phyloP scores from a whole-genome alignment of 2,329 filamentous ascomycete genomes.

The Aspergillus sp. region DNA sequence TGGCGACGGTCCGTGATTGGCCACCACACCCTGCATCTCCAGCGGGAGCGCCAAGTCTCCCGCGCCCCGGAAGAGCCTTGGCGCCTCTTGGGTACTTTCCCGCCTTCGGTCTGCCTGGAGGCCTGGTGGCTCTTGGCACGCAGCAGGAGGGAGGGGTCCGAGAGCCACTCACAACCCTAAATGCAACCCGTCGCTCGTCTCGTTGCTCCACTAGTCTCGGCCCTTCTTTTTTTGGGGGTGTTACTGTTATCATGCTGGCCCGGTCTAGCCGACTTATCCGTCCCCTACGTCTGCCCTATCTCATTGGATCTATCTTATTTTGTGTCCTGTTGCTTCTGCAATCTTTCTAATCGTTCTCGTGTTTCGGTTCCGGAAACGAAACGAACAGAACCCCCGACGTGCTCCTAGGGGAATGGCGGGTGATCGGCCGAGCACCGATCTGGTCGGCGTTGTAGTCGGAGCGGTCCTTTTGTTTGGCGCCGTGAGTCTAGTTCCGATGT shows the following conservation, averaged over 20 bases:
- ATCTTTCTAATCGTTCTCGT: conserved; percentile 6
- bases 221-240: not conserved
- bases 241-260: not conserved
- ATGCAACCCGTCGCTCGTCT: conserved; percentile 12
- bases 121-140: conserved; percentile 15
- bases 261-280: conserved; percentile 17
- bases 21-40: not conserved
- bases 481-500: conserved; percentile 33
- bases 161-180: conserved; percentile 13
- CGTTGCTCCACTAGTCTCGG: not conserved
- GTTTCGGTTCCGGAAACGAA: conserved; percentile 1
- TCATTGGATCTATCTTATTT: conserved; percentile 10
- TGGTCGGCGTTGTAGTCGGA: conserved; percentile 31
- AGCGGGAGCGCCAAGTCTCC: conserved; percentile 21
- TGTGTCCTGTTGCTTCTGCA: not conserved
- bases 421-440: conserved; percentile 20
- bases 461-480: conserved; percentile 27
- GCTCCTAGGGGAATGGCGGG: conserved; percentile 18
- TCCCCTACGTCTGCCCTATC: conserved; percentile 5
- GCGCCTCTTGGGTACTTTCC: conserved; percentile 10
- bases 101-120: conserved; percentile 9
- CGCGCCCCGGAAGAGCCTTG: conserved; percentile 21
- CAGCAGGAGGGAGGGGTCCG: conserved; percentile 12
- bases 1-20: conserved; percentile 8
- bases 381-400: not conserved